Base-by-base conservation (phyloP, 2,329 filamentous ascomycete genomes). In the Ophiostoma perfectum region DNA sequence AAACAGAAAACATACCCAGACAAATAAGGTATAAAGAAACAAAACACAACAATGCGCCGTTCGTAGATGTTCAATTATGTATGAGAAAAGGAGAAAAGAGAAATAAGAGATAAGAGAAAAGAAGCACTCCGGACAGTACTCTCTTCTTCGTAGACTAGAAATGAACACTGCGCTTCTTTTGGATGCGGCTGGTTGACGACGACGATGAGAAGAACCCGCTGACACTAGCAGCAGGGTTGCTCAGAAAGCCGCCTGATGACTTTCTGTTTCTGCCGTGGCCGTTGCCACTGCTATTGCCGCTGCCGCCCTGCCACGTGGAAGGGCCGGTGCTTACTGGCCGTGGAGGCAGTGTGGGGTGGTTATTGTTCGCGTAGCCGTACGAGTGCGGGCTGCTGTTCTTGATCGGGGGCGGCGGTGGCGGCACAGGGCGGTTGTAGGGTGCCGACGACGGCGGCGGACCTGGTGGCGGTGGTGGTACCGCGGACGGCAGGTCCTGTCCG, bases 311-410 rank as follows among this genome's bases (percentile, higher is more conserved):
- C 58, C 58, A 62, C 58, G 41, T 39, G 16, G 36, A 41, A 0
- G 83, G 81, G 0, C 80, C 83, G 11, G 79, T 80, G 70, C 83
- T 86, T 49, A 78, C 73, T 0, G 84, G 84, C n/a, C 83, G 75
- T 0, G 78, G 77, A 0, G 82, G 82, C 36, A 75, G 74, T 27
- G 45, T 4, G 4, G 64, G 42, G 0, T 68, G n/a, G 55, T 18
- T 18, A 11, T 38, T 38, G 27, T 36, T 14, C 11, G n/a, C n/a
- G n/a, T 36, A 27, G 49, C 49, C 49, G 55, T 60, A 5, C 60
- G 27, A 41, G 27, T 65, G 73, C 67, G 67, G 16, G 65, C 1
- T 45, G 39, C 5, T 38, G 60, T 11, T 62, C 5, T 36, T 64
- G 47, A 49, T 52, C 11, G 66, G 64, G 9, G 67, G 71, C 72